Evolutionary conservation across 1,139 yeast species (phyloP).

Genomic region (Pichia sp.): DNA sequence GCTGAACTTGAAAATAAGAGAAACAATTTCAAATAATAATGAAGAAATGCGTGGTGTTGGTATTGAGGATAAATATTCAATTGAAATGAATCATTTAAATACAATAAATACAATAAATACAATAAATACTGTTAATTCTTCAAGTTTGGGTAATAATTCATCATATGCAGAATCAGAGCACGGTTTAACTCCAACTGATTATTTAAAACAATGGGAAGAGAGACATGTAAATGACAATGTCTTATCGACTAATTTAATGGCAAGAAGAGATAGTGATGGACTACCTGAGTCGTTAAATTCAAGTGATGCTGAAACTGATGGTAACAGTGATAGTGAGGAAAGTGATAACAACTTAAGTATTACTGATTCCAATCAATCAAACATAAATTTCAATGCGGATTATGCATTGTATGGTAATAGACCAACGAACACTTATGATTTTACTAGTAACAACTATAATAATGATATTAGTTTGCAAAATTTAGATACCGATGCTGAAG

Average conservation of each 20-base stretch:
- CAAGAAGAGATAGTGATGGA: not conserved
- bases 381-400: not conserved
- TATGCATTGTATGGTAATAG: conserved; percentile 10
- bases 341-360: not conserved
- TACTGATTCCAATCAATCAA: not conserved
- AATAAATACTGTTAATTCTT: not conserved
- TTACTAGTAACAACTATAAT: not conserved
- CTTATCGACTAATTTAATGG: conserved; percentile 8
- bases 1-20: conserved; percentile 27
- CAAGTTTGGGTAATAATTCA: not conserved
- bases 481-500: not conserved
- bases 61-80: not conserved
- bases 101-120: not conserved
- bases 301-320: not conserved
- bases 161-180: not conserved
- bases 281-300: not conserved
- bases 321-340: not conserved
- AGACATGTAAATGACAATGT: conserved; percentile 3
- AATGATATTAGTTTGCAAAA: not conserved
- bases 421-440: not conserved
- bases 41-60: not conserved
- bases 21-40: conserved; percentile 16
- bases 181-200: conserved; percentile 4
- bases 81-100: not conserved
- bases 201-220: conserved; percentile 11